Percentiles rank a stretch among this genome's conserved stretches.
These are phyloP conservation scores for Phytophthora nicotianae DNA, from an alignment of 352 stramenopile species.

Conservation along the genomic window DNA sequence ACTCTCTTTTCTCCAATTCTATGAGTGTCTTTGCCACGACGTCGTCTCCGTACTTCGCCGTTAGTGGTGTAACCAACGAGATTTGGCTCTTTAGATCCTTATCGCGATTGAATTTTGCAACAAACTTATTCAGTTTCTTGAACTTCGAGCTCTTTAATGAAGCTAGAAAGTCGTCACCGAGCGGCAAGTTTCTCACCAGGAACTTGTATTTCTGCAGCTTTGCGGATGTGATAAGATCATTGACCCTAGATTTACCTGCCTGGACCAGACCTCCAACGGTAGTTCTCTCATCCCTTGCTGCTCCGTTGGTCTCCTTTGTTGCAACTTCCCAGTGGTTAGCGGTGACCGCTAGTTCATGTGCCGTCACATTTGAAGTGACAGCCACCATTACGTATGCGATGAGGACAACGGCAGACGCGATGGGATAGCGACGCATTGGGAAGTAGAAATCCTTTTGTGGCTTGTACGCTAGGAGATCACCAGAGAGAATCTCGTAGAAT, in stretches of 20 bases:
- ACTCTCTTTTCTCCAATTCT: not conserved
- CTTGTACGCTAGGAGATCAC: no score
- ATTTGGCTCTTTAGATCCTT: not conserved
- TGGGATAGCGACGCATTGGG: no score
- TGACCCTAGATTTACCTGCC: not conserved
- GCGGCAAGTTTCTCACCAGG: not conserved
- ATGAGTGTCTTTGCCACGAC: not conserved
- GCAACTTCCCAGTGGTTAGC: no score
- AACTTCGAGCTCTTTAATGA: not conserved
- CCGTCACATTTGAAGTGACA: no score
- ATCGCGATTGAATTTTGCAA: not conserved
- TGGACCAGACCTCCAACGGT: not conserved
- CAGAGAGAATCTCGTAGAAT: no score
- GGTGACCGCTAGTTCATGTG: no score
- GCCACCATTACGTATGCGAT: no score
- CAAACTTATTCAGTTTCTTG: not conserved
- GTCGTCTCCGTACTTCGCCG: constrained; percentile 2
- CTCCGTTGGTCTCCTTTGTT: no score
- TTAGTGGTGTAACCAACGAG: not conserved
- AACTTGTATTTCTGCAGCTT: not conserved
- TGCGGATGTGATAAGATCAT: not conserved
- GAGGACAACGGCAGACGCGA: no score
- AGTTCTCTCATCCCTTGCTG: no score
- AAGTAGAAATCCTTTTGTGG: no score
- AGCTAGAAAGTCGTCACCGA: not conserved